phyloP scores from a whole-genome alignment of 768 basidiomycete species.

The Rhizopogon vesiculosus region DNA sequence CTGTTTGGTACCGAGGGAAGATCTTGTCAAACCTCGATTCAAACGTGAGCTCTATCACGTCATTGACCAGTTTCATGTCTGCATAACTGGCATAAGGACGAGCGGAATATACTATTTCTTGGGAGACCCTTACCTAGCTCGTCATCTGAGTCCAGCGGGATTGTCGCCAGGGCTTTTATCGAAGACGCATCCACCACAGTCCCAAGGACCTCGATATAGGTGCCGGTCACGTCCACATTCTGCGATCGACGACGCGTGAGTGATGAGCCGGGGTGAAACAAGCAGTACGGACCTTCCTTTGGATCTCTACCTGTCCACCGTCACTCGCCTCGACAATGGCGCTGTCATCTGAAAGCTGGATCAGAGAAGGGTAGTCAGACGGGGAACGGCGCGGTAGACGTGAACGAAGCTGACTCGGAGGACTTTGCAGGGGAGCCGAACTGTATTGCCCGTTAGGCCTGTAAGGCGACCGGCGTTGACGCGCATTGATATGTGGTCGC shows the following conservation, averaged over 20 bases:
- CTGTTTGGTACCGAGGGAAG: constrained; percentile 28
- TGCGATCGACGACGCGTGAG: constrained; percentile 12
- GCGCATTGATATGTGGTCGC: constrained; percentile 37
- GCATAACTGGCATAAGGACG: constrained; percentile 5
- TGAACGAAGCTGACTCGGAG: constrained; percentile 38
- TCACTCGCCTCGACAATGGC: constrained; percentile 65
- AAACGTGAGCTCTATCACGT: constrained; percentile 56
- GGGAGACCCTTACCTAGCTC: constrained; percentile 52
- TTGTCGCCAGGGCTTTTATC: constrained; percentile 47
- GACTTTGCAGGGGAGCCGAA: constrained; percentile 60
- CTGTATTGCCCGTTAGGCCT: constrained; percentile 46
- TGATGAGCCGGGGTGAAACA: background rate
- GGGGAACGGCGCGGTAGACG: background rate
- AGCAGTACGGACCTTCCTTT: constrained; percentile 27
- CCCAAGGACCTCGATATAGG: constrained; percentile 67
- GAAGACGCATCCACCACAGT: constrained; percentile 49
- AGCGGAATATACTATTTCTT: background rate
- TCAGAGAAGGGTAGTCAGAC: constrained; percentile 3
- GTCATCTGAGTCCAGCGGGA: constrained; percentile 48
- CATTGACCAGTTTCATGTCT: constrained; percentile 62
- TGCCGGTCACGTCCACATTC: constrained; percentile 43
- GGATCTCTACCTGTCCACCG: constrained; percentile 54
- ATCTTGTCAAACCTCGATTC: constrained; percentile 51
- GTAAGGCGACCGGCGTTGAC: constrained; percentile 60
- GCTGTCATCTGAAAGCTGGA: constrained; percentile 35